Evolutionary conservation across 257 asterid species (phyloP), one percentile per base, ranked within the genome.

Genomic region (Thymus mandschuricus): DNA sequence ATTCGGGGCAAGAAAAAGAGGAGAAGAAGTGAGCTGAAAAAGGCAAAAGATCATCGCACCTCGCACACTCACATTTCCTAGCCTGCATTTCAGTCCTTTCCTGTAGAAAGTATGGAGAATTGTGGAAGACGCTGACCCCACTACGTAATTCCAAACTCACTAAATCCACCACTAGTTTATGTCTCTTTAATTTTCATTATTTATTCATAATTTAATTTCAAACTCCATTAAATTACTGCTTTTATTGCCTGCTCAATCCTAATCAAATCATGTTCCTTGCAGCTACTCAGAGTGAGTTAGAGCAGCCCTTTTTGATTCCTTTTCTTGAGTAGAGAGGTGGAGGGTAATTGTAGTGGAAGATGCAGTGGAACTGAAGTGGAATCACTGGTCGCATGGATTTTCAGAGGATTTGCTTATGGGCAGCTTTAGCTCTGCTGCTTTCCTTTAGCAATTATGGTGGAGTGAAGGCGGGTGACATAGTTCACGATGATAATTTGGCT

Each of bases 381-480:
- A 48, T 41, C 10, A 4, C 66, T 62, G 66, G 34, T 50, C 58
- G 15, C 13, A 91, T 88, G 97, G 88, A 70, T 72, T 82, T 83
- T 43, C 76, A 15, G 63, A 81, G 78, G 38, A 71, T 87, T 81
- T 83, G 79, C 74, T 54, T 80, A 13, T 74, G 28, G 72, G 81
- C 72, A 61, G 67, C 81, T 62, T 30, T 86, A 59, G 67, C 81
- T 62, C 27, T 86, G 55, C 9, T 84, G 78, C 66, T 79, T 57
- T 68, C 81, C 5, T 65, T 85, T 3, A 70, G 52, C 70, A 63
- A 46, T 46, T 83, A 84, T 30, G 77, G 70, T 50, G 43, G 43
- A 76, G 95, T 86, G 48, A 75, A 73, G 8, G 96, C 89, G 28
- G 91, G 96, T 66, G 98, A 92, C 77, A 92, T 90, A 72, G 95